Conservation (phyloP, 2,329 filamentous ascomycete genomes). For the Aspergillus ochraceus region DNA sequence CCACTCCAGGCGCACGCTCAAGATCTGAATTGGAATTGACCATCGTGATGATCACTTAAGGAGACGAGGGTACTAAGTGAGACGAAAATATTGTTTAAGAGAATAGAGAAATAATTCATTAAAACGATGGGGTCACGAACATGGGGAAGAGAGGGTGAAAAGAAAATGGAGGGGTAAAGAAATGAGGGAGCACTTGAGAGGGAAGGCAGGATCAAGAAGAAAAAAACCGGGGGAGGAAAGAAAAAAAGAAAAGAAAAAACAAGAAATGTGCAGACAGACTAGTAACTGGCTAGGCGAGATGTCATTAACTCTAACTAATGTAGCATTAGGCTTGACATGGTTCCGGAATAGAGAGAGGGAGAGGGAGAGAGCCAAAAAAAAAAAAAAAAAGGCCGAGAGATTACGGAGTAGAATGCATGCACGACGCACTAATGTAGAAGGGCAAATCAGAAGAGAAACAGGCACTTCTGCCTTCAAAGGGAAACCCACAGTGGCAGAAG, state of each 20-base stretch:
- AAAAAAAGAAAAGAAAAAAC: neutral
- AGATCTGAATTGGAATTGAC: slow-evolving; percentile 9
- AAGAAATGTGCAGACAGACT: slow-evolving; percentile 2
- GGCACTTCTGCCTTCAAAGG: too few species aligned
- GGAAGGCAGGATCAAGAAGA: neutral
- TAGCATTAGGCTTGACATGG: neutral
- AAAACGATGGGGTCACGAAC: neutral
- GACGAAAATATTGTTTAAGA: too few species aligned
- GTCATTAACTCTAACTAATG: neutral
- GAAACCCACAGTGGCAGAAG: too few species aligned
- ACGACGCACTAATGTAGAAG: neutral
- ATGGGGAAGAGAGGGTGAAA: neutral
- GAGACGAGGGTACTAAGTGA: too few species aligned
- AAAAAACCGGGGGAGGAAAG: neutral
- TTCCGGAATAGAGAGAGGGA: neutral
- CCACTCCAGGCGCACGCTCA: slow-evolving; percentile 14
- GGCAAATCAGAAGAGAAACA: neutral
- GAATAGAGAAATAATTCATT: too few species aligned
- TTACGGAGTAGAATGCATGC: neutral
- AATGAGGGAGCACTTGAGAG: neutral
- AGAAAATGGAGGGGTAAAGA: neutral
- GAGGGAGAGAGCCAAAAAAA: slow-evolving; percentile 6
- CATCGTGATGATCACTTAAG: slow-evolving; percentile 13
- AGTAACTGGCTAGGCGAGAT: slow-evolving; percentile 4
- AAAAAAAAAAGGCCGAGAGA: slow-evolving; percentile 1